Percentiles rank a stretch among this genome's conserved stretches.
Evolutionary conservation across 129 eudicot genomes (phyloP).

Genomic region (Helichrysum umbraculigerum): DNA sequence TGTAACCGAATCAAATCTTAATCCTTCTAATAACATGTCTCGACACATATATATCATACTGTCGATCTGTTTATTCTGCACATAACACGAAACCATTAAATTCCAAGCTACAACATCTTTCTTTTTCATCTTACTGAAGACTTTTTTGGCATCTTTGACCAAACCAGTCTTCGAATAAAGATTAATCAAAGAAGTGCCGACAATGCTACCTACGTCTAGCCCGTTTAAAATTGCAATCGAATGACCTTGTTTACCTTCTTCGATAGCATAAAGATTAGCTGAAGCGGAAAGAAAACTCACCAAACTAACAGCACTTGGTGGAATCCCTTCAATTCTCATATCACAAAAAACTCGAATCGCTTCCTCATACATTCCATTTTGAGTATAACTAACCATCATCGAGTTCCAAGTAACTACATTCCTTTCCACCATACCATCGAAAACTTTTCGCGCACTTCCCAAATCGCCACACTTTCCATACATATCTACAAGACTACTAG

Average conservation of each 20-base stretch:
- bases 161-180: conserved; percentile 59
- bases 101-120: conserved; percentile 77
- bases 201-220: conserved; percentile 40
- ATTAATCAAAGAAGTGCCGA: conserved; percentile 62
- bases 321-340: conserved; percentile 61
- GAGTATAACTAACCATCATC: conserved; percentile 58
- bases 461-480: conserved; percentile 71
- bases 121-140: conserved; percentile 56
- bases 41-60: conserved; percentile 38
- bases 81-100: conserved; percentile 64
- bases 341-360: conserved; percentile 48
- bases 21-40: conserved; percentile 45
- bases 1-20: conserved; percentile 63
- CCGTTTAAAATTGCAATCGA: conserved; percentile 53
- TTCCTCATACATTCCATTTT: conserved; percentile 60
- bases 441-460: conserved; percentile 56
- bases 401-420: conserved; percentile 85
- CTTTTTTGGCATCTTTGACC: conserved; percentile 52
- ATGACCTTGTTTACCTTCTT: conserved; percentile 77
- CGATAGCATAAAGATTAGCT: conserved; percentile 45
- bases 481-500: conserved; percentile 81
- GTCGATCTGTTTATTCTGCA: conserved; percentile 35
- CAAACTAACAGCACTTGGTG: conserved; percentile 54
- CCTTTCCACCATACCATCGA: conserved; percentile 58
- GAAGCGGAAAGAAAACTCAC: conserved; percentile 71